Conservation (phyloP, 768 basidiomycete species). For the Serendipita sp. region DNA sequence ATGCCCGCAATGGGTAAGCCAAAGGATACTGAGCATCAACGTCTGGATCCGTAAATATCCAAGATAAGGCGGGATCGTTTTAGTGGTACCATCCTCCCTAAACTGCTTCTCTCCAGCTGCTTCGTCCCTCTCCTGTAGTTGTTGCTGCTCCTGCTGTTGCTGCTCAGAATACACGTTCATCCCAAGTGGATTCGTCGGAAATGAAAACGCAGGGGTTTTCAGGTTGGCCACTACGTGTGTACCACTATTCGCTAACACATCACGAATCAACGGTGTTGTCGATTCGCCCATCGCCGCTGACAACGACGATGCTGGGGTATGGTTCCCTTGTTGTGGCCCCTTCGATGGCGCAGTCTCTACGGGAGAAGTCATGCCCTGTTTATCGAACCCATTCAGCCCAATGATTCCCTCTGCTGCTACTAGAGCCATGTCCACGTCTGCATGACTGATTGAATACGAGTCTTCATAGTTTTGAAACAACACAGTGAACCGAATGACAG, state of each 20-base stretch:
- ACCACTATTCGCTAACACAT: neutral
- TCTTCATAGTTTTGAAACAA: constrained; percentile 33
- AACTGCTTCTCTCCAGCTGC: neutral
- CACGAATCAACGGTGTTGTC: neutral
- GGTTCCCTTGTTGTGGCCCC: neutral
- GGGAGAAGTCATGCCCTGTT: constrained; percentile 3
- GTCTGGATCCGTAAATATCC: constrained; percentile 33
- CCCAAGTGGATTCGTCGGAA: constrained; percentile 1
- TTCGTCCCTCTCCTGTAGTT: no score
- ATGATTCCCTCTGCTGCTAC: constrained; percentile 33
- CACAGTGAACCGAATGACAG: neutral
- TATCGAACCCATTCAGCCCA: constrained; percentile 22
- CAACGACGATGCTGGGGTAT: neutral
- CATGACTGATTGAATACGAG: constrained; percentile 41
- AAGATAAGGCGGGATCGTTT: neutral
- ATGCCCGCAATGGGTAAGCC: constrained; percentile 42
- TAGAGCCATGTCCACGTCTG: constrained; percentile 32
- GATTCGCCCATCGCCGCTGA: neutral
- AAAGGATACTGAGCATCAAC: constrained; percentile 45
- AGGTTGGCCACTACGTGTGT: neutral
- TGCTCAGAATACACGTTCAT: neutral
- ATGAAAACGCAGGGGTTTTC: neutral
- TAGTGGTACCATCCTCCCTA: neutral
- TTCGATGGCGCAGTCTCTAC: constrained; percentile 4
- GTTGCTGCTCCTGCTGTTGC: neutral